Percentiles rank a stretch among this genome's conserved stretches.
These are phyloP conservation scores for Suhomyces kunorum DNA, from an alignment of 1,139 yeast species.

Conservation along the genomic window DNA sequence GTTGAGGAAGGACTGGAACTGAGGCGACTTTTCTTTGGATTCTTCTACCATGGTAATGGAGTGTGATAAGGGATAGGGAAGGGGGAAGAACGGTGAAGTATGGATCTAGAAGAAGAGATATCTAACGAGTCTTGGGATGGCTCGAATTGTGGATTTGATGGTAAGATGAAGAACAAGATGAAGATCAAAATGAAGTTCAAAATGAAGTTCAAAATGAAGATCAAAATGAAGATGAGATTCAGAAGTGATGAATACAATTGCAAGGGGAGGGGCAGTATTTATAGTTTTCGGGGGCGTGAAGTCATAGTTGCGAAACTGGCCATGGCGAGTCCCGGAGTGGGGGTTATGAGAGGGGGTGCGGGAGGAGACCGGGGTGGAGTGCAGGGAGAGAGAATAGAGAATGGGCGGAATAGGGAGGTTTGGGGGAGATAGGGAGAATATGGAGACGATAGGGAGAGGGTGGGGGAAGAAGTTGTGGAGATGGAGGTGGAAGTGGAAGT, in stretches of 20 bases:
- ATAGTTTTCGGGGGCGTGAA: slow-evolving; percentile 12
- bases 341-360: background rate
- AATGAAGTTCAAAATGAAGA: too few relatives aligned
- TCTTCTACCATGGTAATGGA: slow-evolving; percentile 12
- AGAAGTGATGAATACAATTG: background rate
- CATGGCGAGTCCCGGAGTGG: too few relatives aligned
- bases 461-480: background rate
- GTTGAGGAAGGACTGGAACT: slow-evolving; percentile 56
- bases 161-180: too few relatives aligned
- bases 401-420: background rate
- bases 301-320: slow-evolving; percentile 10
- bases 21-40: slow-evolving; percentile 13
- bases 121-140: too few relatives aligned
- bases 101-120: too few relatives aligned
- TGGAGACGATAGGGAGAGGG: too few relatives aligned
- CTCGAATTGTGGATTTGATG: too few relatives aligned
- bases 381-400: background rate
- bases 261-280: slow-evolving; percentile 7
- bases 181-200: too few relatives aligned
- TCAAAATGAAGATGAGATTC: too few relatives aligned
- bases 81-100: too few relatives aligned
- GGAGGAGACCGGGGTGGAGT: background rate
- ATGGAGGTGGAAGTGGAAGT: background rate
- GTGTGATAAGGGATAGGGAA: background rate
- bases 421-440: background rate